Percentiles rank a stretch among this genome's conserved stretches.
Evolutionary conservation across 2,329 filamentous ascomycete genomes (phyloP).

Genomic region (Fusarium sororula): DNA sequence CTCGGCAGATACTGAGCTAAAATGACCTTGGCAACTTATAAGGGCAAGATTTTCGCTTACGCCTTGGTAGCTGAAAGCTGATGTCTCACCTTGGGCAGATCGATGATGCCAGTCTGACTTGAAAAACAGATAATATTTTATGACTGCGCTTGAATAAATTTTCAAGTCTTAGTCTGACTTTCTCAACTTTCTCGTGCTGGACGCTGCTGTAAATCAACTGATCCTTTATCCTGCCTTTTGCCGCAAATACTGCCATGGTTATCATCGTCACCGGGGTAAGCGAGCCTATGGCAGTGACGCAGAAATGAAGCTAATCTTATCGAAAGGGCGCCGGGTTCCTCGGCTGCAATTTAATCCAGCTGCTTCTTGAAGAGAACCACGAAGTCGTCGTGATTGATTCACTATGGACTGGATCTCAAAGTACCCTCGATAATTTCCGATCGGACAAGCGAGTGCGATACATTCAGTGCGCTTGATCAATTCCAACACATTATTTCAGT

Average conservation of each 20-base stretch:
- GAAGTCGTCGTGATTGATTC: constrained; percentile 31
- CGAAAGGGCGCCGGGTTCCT: constrained; percentile 32
- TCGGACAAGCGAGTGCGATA: constrained; percentile 17
- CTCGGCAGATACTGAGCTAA: constrained; percentile 10
- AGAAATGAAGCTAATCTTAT: background rate
- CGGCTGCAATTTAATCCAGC: constrained; percentile 27
- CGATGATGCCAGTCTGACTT: constrained; percentile 6
- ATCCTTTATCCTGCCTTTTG: background rate
- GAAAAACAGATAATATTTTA: background rate
- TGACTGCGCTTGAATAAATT: background rate
- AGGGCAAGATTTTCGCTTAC: constrained; percentile 6
- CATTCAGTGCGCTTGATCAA: constrained; percentile 12
- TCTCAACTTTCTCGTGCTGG: rapidly evolving
- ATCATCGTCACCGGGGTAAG: constrained; percentile 30
- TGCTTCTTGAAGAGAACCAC: constrained; percentile 18
- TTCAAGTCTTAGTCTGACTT: rapidly evolving
- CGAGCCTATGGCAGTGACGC: no score
- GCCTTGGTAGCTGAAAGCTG: constrained; percentile 12
- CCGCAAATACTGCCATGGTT: background rate
- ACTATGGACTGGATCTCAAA: constrained; percentile 29
- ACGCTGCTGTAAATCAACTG: background rate
- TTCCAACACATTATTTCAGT: rapidly evolving
- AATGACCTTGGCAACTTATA: background rate
- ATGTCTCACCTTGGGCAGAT: background rate
- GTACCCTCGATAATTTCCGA: constrained; percentile 12